These are phyloP conservation scores for Silene latifolia DNA, from an alignment of 148 eudicot species.

Conservation along the genomic window DNA sequence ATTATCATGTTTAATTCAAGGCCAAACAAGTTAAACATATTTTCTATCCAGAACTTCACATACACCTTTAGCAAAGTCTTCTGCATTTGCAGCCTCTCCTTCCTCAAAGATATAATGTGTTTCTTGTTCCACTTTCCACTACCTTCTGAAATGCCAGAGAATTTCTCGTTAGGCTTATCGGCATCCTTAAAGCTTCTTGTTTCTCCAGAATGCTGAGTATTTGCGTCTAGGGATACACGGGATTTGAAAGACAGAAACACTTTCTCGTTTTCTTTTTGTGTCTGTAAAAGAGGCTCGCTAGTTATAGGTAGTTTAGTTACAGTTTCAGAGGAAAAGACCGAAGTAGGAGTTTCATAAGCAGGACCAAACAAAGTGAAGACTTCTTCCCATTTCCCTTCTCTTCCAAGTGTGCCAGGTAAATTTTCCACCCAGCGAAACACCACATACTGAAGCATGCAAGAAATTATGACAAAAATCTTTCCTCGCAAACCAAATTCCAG, in stretches of 20 bases:
- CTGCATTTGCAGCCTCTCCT: constrained; percentile 88
- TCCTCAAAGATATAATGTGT: constrained; percentile 51
- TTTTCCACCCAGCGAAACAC: constrained; percentile 79
- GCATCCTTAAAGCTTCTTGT: constrained; percentile 5
- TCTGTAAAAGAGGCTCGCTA: constrained; percentile 40
- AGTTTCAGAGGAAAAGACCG: neutral
- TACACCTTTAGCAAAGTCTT: constrained; percentile 72
- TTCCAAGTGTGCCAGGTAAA: constrained; percentile 42
- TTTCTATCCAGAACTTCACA: constrained; percentile 90
- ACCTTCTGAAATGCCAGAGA: constrained; percentile 58
- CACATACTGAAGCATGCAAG: constrained; percentile 81
- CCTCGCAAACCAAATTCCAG: constrained; percentile 73
- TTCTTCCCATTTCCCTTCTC: constrained; percentile 61
- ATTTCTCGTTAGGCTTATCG: constrained; percentile 15
- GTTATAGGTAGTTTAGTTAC: constrained; percentile 21
- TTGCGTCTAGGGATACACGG: constrained; percentile 23
- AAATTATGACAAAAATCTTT: constrained; percentile 70
- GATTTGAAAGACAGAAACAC: constrained; percentile 28
- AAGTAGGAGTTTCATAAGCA: constrained; percentile 9
- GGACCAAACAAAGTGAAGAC: constrained; percentile 64
- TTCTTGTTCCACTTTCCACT: constrained; percentile 72
- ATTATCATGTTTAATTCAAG: constrained; percentile 94
- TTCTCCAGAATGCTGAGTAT: constrained; percentile 7
- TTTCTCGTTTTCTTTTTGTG: constrained; percentile 38
- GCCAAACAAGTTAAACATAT: constrained; percentile 88